Percentiles rank a stretch among this genome's conserved stretches.
phyloP scores from a whole-genome alignment of 129 eudicot species.

The Saussurea involucrata region DNA sequence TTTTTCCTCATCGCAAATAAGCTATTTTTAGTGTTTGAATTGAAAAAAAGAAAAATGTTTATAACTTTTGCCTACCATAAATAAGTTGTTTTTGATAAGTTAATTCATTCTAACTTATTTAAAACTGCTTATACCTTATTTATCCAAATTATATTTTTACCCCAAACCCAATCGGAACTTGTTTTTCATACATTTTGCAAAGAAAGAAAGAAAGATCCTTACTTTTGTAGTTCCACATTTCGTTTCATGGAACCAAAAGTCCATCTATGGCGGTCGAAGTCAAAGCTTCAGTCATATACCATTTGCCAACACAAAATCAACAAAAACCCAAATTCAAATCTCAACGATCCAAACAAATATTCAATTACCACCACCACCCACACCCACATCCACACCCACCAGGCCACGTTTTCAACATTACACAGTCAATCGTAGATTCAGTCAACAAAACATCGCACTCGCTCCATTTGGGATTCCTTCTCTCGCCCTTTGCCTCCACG shows the following conservation, averaged over 20 bases:
- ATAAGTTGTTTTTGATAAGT: no score
- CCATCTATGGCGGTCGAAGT: constrained; percentile 8
- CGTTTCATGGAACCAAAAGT: constrained; percentile 5
- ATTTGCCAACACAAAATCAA: not conserved
- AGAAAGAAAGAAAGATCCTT: not conserved
- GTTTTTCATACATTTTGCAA: not conserved
- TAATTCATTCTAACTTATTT: no score
- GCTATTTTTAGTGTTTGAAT: no score
- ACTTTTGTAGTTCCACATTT: not conserved
- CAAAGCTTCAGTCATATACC: not conserved
- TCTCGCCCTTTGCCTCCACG: not conserved
- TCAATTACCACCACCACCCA: constrained; percentile 9
- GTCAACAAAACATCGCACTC: constrained; percentile 25
- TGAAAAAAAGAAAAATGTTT: no score
- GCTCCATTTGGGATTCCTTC: not conserved
- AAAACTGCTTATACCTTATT: no score
- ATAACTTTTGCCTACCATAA: no score
- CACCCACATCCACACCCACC: constrained; percentile 2
- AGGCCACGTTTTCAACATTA: constrained; percentile 26
- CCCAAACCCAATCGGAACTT: no score
- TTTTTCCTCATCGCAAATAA: no score
- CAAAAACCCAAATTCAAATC: not conserved
- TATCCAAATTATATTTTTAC: no score
- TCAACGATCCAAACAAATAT: constrained; percentile 12
- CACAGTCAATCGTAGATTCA: not conserved